Conservation (phyloP, 345 rosid species). For the Camelina sativa region DNA sequence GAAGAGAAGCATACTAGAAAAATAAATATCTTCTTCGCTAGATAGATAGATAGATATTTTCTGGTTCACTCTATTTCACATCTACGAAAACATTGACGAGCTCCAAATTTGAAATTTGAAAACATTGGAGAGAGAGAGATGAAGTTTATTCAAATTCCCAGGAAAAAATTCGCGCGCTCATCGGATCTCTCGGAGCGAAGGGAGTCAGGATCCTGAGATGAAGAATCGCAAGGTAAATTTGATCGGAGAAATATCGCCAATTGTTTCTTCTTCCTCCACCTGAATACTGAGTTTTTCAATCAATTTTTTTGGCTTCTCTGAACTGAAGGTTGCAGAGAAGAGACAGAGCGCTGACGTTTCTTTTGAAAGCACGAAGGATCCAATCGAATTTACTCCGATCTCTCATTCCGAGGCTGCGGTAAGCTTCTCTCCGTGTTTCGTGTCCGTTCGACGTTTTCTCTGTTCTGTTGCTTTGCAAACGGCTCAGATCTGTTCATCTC, state of each 20-base stretch:
- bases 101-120: constrained; percentile 9
- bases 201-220: constrained; percentile 32
- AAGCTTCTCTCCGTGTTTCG: constrained; percentile 23
- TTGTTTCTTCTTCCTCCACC: constrained; percentile 17
- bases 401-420: constrained; percentile 46
- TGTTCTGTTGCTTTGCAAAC: not conserved
- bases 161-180: constrained; percentile 41
- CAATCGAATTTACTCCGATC: constrained; percentile 26
- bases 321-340: constrained; percentile 40
- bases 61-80: not conserved
- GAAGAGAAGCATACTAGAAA: constrained; percentile 11
- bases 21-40: constrained; percentile 1
- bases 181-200: constrained; percentile 29
- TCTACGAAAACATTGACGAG: constrained; percentile 1
- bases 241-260: not conserved
- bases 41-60: not conserved
- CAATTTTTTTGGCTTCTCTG: constrained; percentile 9
- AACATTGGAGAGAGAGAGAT: constrained; percentile 27
- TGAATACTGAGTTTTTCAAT: constrained; percentile 16
- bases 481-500: constrained; percentile 21
- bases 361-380: constrained; percentile 33
- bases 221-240: constrained; percentile 43
- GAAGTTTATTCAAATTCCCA: constrained; percentile 45
- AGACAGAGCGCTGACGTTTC: constrained; percentile 42
- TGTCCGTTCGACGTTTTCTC: constrained; percentile 16